phyloP scores from a whole-genome alignment of 352 stramenopile genomes.

The Pythium grandisporangium region DNA sequence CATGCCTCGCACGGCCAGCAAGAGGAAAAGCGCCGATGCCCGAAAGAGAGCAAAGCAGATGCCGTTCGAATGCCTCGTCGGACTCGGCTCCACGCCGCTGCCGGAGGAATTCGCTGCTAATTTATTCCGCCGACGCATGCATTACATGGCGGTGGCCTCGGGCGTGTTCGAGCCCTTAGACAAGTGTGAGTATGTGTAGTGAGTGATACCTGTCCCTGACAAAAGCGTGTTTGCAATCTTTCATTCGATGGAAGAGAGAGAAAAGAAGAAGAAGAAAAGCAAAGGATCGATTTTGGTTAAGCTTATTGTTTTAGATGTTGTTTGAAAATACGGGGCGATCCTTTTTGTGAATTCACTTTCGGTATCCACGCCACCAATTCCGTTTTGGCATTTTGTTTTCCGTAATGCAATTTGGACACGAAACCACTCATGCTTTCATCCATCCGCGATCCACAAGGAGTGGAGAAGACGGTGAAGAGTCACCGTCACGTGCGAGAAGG shows the following conservation, averaged over 20 bases:
- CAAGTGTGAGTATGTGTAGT: slow-evolving; percentile 10
- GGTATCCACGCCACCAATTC: neutral
- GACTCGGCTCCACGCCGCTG: slow-evolving; percentile 23
- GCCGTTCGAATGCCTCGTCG: slow-evolving; percentile 23
- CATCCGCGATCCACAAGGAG: too few relatives aligned
- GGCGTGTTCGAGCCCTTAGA: slow-evolving; percentile 16
- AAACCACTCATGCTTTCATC: too few relatives aligned
- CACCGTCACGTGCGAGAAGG: too few relatives aligned
- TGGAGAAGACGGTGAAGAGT: too few relatives aligned
- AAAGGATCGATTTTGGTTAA: too few relatives aligned
- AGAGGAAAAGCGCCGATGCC: neutral
- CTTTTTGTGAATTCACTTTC: neutral
- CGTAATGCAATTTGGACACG: too few relatives aligned
- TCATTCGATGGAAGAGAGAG: too few relatives aligned
- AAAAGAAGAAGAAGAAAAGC: slow-evolving; percentile 1
- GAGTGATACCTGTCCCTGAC: neutral
- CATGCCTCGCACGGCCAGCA: slow-evolving; percentile 12
- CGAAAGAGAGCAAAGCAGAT: slow-evolving; percentile 7
- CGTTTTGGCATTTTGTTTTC: too few relatives aligned
- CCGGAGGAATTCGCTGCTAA: slow-evolving; percentile 14
- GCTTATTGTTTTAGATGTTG: neutral
- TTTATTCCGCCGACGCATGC: slow-evolving; percentile 24
- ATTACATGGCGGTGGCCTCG: slow-evolving; percentile 22
- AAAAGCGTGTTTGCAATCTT: slow-evolving; percentile 1
- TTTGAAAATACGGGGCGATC: neutral